Evolutionary conservation across 2,329 filamentous ascomycete species (phyloP), one percentile per base, ranked within the genome.

Genomic region (Endoconidiophora polonica): DNA sequence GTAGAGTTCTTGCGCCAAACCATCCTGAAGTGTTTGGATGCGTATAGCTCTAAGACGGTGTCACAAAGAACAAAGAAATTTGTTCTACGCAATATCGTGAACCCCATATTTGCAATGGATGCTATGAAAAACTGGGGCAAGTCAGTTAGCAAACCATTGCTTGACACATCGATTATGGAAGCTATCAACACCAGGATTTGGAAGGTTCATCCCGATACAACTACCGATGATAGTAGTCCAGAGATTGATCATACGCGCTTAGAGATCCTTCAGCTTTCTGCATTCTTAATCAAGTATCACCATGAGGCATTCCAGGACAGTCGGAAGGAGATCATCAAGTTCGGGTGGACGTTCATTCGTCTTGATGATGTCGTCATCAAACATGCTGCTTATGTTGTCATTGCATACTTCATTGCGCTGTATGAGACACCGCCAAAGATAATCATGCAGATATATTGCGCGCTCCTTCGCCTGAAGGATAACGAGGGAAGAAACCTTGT

Each of bases 351-450:
- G 16, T 96, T 94, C 61, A 98, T 98, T 59, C 79, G 86, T 22
- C 75, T 98, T n/a, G 93, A 99, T 60, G 91, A 99, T 63, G 85
- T 94, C 52, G 94, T 98, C 68, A 98, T 96, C 70, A 98, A 98
- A 64, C 91, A 96, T 62, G 91, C 90, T 0, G 88, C 91, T 2
- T 98, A 98, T 59, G 90, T 95, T 4, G 79, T 98, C 4, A 93
- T 98, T 54, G 87, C 86, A 2, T 98, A 95, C 65, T 98, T 98
- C 67, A 95, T 98, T 58, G 86, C 86, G 0, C 84, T 93, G 56
- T 98, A 94, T 60, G 93, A 98, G 58, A 96, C 91, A 0, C 93
- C 91, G 0, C 75, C 85, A 10, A 98, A 96, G 72, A 96, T 98
- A 50, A 87, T 91, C 3, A 83, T 84, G 18, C 90, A 96, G 62